Conservation (phyloP, 225 moss, liverwort and hornwort genomes). For the Thuidium tamariscinum region DNA sequence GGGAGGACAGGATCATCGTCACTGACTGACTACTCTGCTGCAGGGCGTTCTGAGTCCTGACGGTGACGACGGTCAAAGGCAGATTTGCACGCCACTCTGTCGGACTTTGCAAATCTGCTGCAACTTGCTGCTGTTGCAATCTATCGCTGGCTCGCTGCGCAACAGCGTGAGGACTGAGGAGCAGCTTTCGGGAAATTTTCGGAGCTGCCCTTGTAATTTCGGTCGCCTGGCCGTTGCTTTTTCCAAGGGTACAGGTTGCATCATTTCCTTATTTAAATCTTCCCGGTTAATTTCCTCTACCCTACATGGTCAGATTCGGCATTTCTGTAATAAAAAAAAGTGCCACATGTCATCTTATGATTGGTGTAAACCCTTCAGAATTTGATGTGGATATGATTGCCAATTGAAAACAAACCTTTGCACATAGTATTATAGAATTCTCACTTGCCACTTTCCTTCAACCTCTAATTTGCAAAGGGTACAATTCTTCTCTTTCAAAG, state of each 20-base stretch:
- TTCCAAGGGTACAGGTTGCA: not conserved
- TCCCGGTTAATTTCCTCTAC: accelerated
- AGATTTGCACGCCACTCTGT: not conserved
- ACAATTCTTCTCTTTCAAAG: not conserved
- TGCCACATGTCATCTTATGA: no score
- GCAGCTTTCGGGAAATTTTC: not conserved
- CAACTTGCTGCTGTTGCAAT: not conserved
- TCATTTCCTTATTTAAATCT: not conserved
- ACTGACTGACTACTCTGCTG: not conserved
- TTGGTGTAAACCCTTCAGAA: no score
- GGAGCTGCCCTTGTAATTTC: not conserved
- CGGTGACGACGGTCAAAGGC: not conserved
- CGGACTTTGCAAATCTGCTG: not conserved
- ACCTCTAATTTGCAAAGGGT: not conserved
- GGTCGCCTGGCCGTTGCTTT: no score
- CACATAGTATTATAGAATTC: not conserved
- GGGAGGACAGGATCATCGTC: not conserved
- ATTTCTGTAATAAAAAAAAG: no score
- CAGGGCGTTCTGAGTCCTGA: not conserved
- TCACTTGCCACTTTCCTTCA: accelerated
- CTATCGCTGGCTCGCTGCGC: not conserved
- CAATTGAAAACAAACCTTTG: no score
- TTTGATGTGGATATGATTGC: no score
- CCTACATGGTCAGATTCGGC: no score
- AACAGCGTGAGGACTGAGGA: not conserved